phyloP scores from a whole-genome alignment of 1,284 basidiomycete genomes.

The Moesziomyces antarcticus region DNA sequence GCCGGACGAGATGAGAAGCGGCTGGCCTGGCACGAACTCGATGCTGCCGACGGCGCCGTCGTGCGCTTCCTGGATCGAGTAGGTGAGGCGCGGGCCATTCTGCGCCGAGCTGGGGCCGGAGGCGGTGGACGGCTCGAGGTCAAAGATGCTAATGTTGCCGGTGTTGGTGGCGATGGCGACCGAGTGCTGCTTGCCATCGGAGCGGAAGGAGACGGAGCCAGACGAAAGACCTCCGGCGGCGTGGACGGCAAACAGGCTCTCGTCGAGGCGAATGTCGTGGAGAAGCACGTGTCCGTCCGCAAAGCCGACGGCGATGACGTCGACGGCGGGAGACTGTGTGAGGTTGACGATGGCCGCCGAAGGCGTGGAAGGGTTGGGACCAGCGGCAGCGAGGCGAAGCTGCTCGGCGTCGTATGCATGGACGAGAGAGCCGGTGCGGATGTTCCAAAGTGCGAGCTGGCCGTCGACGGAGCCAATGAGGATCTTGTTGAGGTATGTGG shows the following conservation, averaged over 20 bases:
- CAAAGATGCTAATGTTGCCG: constrained; percentile 64
- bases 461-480: constrained; percentile 86
- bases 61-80: constrained; percentile 65
- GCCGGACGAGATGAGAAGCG: constrained; percentile 55
- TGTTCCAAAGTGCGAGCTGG: constrained; percentile 91
- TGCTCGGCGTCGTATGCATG: constrained; percentile 68
- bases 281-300: constrained; percentile 86
- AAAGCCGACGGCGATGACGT: constrained; percentile 91
- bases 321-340: constrained; percentile 92
- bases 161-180: constrained; percentile 61
- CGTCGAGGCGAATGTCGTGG: constrained; percentile 89
- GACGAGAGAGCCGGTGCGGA: constrained; percentile 72
- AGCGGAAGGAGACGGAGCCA: constrained; percentile 85
- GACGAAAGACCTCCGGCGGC: constrained; percentile 72
- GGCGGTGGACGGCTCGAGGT: constrained; percentile 52
- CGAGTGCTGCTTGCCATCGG: constrained; percentile 73
- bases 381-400: constrained; percentile 30
- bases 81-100: constrained; percentile 53
- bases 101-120: constrained; percentile 16
- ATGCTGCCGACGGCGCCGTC: constrained; percentile 57
- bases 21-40: constrained; percentile 60
- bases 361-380: constrained; percentile 62
- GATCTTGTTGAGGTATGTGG: constrained; percentile 97
- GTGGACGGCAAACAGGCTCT: constrained; percentile 79
- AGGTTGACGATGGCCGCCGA: constrained; percentile 70